Percentiles rank a stretch among this genome's conserved stretches.
Evolutionary conservation across 257 asterid genomes (phyloP).

Genomic region (Nicotiana sylvestris): DNA sequence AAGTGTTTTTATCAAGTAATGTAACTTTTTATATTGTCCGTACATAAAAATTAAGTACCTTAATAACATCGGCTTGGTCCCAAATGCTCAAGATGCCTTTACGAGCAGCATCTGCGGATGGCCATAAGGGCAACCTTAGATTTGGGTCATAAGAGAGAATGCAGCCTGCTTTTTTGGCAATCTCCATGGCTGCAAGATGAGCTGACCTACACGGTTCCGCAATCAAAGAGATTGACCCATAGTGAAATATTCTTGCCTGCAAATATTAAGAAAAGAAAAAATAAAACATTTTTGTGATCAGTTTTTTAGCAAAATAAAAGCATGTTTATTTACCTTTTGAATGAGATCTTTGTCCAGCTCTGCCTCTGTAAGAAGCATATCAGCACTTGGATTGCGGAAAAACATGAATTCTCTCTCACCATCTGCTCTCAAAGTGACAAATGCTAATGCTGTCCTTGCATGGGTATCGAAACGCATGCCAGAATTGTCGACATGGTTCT

Average conservation of each 20-base stretch:
- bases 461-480: constrained; percentile 25
- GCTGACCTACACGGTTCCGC: constrained; percentile 88
- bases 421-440: constrained; percentile 30
- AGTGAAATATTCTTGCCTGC: constrained; percentile 76
- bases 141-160: constrained; percentile 90
- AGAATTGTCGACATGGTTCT: constrained; percentile 26
- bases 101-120: constrained; percentile 16
- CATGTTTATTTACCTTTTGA: constrained; percentile 16
- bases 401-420: constrained; percentile 41
- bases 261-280: background rate
- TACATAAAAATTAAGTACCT: background rate
- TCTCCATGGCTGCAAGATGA: constrained; percentile 69
- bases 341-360: constrained; percentile 31
- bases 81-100: constrained; percentile 33
- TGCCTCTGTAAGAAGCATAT: constrained; percentile 36
- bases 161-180: constrained; percentile 72
- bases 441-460: constrained; percentile 36
- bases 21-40: too few species aligned
- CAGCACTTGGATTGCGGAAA: constrained; percentile 56
- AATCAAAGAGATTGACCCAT: constrained; percentile 86
- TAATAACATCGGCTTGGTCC: constrained; percentile 40
- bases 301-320: too few species aligned
- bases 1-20: background rate
- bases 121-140: constrained; percentile 57
- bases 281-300: too few species aligned